Evolutionary conservation across 2,329 filamentous ascomycete genomes (phyloP), one percentile per base, ranked within the genome.

Genomic region (Fusarium sp.): DNA sequence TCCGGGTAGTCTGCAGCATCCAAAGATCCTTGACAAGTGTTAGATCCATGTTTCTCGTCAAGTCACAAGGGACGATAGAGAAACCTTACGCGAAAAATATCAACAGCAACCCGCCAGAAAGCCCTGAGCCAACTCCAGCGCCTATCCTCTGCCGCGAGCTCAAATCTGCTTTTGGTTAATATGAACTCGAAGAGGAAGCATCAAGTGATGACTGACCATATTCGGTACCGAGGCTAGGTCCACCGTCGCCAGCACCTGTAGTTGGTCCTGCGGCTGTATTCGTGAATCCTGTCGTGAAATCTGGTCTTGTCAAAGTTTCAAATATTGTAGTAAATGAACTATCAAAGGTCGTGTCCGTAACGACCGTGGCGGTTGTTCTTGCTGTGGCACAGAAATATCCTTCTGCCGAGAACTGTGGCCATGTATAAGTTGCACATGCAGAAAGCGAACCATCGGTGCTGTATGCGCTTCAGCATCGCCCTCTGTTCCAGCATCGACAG

Each of bases 401-500:
- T 29, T 64, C 27, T 29, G 53, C 62, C 3, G 8, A 33, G n/a
- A 59, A 18, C 12, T 42, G 33, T 27, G 57, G 53, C 68, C 56
- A 71, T 39, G 62, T 68, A 27, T 65, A 76, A 12, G 67, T 76
- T 46, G 49, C 55, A 54, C 65, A 76, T 29, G 41, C 45, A 27
- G 72, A 61, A 25, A 49, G 38, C 14, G 47, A 33, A 15, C 27
- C 44, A 5, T 36, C 47, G 9, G 44, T 69, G 42, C 72, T 75
- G 13, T 13, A 33, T 14, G n/a, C 11, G 6, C 35, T 20, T 56
- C 6, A 52, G 22, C 12, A 35, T 25, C 12, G 14, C 17, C 12
- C 38, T 41, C 14, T 17, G 8, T 6, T 36, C 10, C 4, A 12
- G 12, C 6, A 5, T 7, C 20, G 11, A n/a, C 36, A 17, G 35